phyloP scores from a whole-genome alignment of 345 rosid species.

The Gossypium mustelinum region DNA sequence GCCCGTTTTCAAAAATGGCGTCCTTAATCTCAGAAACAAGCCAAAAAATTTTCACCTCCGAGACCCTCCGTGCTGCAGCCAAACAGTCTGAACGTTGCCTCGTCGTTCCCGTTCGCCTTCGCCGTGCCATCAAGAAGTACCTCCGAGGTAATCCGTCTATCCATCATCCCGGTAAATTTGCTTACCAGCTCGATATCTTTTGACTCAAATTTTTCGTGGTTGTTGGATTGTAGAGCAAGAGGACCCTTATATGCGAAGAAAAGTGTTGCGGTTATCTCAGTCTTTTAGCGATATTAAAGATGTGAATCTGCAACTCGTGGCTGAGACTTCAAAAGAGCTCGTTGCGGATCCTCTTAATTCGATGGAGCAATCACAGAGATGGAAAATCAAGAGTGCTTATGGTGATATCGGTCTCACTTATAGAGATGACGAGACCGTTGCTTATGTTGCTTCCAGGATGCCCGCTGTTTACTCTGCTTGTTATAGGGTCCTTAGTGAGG shows the following conservation, averaged over 20 bases:
- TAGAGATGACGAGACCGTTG: slow-evolving; percentile 74
- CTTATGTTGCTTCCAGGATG: slow-evolving; percentile 95
- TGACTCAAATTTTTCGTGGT: background rate
- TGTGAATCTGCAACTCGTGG: slow-evolving; percentile 45
- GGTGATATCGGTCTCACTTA: slow-evolving; percentile 82
- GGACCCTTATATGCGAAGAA: slow-evolving; percentile 77
- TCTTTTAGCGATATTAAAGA: slow-evolving; percentile 68
- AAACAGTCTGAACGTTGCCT: slow-evolving; percentile 72
- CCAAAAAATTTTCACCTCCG: slow-evolving; percentile 44
- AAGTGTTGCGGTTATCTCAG: slow-evolving; percentile 63
- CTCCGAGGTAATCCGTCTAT: slow-evolving; percentile 44
- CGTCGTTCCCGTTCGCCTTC: slow-evolving; percentile 71
- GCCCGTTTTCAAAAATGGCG: slow-evolving; percentile 32
- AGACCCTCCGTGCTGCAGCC: slow-evolving; percentile 60
- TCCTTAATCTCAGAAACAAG: slow-evolving; percentile 35
- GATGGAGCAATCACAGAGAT: slow-evolving; percentile 59
- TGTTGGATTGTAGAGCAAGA: slow-evolving; percentile 52
- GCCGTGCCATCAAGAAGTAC: slow-evolving; percentile 79
- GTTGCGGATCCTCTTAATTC: slow-evolving; percentile 83
- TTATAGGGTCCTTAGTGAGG: slow-evolving; percentile 74
- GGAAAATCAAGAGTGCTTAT: slow-evolving; percentile 81
- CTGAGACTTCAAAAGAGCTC: slow-evolving; percentile 56
- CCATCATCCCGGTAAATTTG: background rate
- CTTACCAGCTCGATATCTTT: background rate
- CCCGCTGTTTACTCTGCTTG: slow-evolving; percentile 93